A percentile compares a stretch with the other conserved stretches of the same genome.
phyloP scores from a whole-genome alignment of 1,284 basidiomycete species.

The Apiotrichum laibachii region DNA sequence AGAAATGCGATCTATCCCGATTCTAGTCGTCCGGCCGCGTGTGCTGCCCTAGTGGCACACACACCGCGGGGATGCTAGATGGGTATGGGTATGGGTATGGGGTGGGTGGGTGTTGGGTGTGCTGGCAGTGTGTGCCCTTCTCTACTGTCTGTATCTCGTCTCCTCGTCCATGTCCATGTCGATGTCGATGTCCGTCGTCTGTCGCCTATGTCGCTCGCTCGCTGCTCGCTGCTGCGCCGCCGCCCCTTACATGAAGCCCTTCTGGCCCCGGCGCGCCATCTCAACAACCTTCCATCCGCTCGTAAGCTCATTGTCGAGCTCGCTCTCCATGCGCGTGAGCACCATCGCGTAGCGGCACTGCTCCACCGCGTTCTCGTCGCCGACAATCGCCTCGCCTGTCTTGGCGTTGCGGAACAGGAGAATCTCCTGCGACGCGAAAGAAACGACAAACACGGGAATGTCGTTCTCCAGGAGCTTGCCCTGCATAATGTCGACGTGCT shows the following conservation, averaged over 20 bases:
- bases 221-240: no score
- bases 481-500: constrained; percentile 75
- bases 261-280: constrained; percentile 37
- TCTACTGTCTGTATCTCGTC: no score
- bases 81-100: neutral
- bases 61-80: neutral
- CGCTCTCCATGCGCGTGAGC: constrained; percentile 79
- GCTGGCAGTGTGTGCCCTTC: no score
- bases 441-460: constrained; percentile 88
- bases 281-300: constrained; percentile 98
- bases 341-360: constrained; percentile 92
- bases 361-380: constrained; percentile 84
- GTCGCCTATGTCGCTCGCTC: neutral
- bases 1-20: constrained; percentile 4
- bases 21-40: no score
- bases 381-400: constrained; percentile 79
- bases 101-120: no score
- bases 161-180: no score
- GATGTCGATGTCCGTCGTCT: neutral
- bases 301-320: constrained; percentile 85
- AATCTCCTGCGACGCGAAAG: constrained; percentile 91
- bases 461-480: constrained; percentile 86
- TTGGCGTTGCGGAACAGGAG: constrained; percentile 86
- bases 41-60: neutral
- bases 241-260: constrained; percentile 23